Evolutionary conservation across 2,329 filamentous ascomycete species (phyloP).

Genomic region (Aureobasidium musti): DNA sequence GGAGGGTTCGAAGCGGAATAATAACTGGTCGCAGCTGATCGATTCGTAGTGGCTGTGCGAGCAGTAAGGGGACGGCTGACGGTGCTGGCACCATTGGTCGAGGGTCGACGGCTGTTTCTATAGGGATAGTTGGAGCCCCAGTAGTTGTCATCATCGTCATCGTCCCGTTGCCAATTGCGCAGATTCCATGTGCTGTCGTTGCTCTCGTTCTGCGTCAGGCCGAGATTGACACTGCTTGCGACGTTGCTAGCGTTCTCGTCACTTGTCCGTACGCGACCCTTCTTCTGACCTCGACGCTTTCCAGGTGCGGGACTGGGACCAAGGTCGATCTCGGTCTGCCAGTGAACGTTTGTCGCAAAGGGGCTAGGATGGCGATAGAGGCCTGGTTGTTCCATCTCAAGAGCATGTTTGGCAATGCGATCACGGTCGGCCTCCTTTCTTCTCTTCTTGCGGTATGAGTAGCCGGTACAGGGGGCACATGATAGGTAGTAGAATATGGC

Average conservation of each 20-base stretch:
- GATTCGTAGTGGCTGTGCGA: slow-evolving; percentile 38
- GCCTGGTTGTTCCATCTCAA: slow-evolving; percentile 69
- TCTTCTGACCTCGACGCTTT: slow-evolving; percentile 49
- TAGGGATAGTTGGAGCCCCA: slow-evolving; percentile 61
- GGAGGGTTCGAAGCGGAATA: slow-evolving; percentile 48
- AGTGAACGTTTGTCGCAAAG: slow-evolving; percentile 88
- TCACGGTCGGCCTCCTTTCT: slow-evolving; percentile 70
- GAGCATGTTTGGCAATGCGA: slow-evolving; percentile 63
- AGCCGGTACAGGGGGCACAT: slow-evolving; percentile 75
- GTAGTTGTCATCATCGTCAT: slow-evolving; percentile 85
- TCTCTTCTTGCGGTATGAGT: slow-evolving; percentile 68
- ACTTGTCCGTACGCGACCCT: slow-evolving; percentile 35
- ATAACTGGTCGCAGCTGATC: slow-evolving; percentile 31
- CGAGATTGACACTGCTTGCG: slow-evolving; percentile 27
- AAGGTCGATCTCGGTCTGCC: slow-evolving; percentile 81
- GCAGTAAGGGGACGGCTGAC: slow-evolving; percentile 29
- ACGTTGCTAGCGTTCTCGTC: slow-evolving; percentile 27
- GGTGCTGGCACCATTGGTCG: slow-evolving; percentile 13
- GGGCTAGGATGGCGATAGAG: slow-evolving; percentile 75
- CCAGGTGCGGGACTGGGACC: slow-evolving; percentile 67
- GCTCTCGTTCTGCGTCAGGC: slow-evolving; percentile 40
- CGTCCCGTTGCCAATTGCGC: slow-evolving; percentile 79
- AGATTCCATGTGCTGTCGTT: slow-evolving; percentile 67
- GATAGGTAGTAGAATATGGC: slow-evolving; percentile 76
- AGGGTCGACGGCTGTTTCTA: not conserved